These are phyloP conservation scores for Lachancea waltii DNA, from an alignment of 805 yeast species.

Conservation along the genomic window DNA sequence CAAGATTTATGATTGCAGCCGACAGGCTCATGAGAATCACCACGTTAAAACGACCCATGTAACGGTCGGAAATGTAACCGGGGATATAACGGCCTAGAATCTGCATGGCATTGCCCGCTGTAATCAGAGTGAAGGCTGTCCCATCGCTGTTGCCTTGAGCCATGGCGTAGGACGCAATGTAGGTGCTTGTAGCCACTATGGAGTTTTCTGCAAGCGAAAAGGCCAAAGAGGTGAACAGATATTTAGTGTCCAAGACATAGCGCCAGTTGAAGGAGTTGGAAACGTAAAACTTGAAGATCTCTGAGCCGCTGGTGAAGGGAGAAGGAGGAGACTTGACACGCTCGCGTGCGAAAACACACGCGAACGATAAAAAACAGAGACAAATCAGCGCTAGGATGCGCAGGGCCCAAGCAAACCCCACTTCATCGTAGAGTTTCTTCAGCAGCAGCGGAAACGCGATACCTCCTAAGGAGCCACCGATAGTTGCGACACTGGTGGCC, in stretches of 20 bases:
- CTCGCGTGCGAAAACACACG: constrained; percentile 38
- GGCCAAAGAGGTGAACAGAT: constrained; percentile 37
- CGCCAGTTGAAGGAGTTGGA: constrained; percentile 29
- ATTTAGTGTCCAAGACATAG: constrained; percentile 39
- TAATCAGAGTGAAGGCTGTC: constrained; percentile 41
- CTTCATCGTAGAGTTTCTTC: constrained; percentile 41
- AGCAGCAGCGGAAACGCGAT: constrained; percentile 49
- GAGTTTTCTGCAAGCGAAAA: constrained; percentile 43
- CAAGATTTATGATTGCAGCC: constrained; percentile 33
- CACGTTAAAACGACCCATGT: constrained; percentile 47
- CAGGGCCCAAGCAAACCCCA: constrained; percentile 58
- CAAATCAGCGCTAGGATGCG: constrained; percentile 47
- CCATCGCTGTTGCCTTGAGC: constrained; percentile 40
- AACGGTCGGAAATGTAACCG: constrained; percentile 40
- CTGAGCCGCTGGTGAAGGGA: constrained; percentile 36
- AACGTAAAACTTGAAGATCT: constrained; percentile 25
- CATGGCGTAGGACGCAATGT: constrained; percentile 47
- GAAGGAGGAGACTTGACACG: constrained; percentile 29
- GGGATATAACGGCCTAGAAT: constrained; percentile 41
- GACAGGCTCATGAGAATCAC: constrained; percentile 34
- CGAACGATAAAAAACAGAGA: constrained; percentile 33
- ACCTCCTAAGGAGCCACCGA: constrained; percentile 56
- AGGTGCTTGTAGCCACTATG: constrained; percentile 42
- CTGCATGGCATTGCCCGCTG: constrained; percentile 43
- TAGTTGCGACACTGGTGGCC: constrained; percentile 45